Conservation (phyloP, 1,284 basidiomycete species). For the Tylopilus sp. region DNA sequence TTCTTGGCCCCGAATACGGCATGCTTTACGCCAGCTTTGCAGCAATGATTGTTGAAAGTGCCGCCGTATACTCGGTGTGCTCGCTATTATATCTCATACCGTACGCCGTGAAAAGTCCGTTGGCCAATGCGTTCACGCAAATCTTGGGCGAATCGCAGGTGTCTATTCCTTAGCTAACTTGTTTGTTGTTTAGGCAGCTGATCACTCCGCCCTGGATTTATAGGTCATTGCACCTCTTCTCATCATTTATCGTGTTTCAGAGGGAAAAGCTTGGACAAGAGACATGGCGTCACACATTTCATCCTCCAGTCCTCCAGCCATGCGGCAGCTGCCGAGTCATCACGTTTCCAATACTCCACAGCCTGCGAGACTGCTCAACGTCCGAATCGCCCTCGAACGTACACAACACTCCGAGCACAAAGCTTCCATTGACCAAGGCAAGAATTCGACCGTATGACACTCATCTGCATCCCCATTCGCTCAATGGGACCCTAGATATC, state of each 20-base stretch:
- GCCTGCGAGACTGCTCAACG: constrained; percentile 3
- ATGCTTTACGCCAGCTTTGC: constrained; percentile 28
- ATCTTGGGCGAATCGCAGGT: constrained; percentile 32
- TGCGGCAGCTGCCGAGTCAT: constrained; percentile 11
- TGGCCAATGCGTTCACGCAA: constrained; percentile 32
- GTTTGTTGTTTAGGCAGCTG: background rate
- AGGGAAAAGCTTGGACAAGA: constrained; percentile 32
- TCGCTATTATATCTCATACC: constrained; percentile 32
- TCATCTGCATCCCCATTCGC: background rate
- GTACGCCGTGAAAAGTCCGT: constrained; percentile 19
- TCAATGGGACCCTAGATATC: background rate
- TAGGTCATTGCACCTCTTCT: constrained; percentile 32
- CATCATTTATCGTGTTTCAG: constrained; percentile 33
- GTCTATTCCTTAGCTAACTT: background rate
- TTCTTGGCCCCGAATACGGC: constrained; percentile 29
- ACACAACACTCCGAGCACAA: constrained; percentile 1
- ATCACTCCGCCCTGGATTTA: background rate
- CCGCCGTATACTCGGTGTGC: constrained; percentile 28
- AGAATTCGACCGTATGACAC: constrained; percentile 6
- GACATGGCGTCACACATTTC: constrained; percentile 14
- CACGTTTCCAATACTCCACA: background rate
- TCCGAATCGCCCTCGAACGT: constrained; percentile 18
- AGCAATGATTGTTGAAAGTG: constrained; percentile 31
- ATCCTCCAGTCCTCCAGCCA: constrained; percentile 2
- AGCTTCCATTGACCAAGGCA: constrained; percentile 8